Evolutionary conservation across 352 stramenopile species (phyloP), one percentile per base, ranked within the genome.

Genomic region (Phytophthora ramorum): DNA sequence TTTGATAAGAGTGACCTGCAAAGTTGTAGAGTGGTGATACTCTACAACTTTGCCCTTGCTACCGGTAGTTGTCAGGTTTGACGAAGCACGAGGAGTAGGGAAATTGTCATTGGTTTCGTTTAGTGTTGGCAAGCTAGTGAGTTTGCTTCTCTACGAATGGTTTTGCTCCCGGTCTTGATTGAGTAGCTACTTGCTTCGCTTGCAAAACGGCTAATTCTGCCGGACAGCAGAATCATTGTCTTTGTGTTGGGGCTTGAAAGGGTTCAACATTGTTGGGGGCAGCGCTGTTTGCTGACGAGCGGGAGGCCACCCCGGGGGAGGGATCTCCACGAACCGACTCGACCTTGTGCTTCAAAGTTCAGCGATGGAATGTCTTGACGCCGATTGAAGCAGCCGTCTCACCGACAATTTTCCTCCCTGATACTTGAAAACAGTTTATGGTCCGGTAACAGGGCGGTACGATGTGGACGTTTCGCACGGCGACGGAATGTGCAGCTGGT

Each of bases 401-500:
- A 22, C 37, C 40, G 26, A 53, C 46, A 30, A 2, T 19, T 63
- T 37, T 46, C 35, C 43, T 59, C 54, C 22, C 20, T 19, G 40
- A 17, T 24, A 46, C 32, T 67, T 46, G 34, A 43, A 35, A 66
- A 2, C 13, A 17, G 2, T 59, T 68, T 75, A 75, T 43, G 44
- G 55, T 30, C 40, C 49, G 32, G 34, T 34, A 47, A 45, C 67
- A 16, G 56, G n/a, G 19, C 50, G 55, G 41, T 75, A 75, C 26
- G 62, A 50, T 10, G 63, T 69, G 4, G 53, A 63, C 24, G 17
- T 47, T 26, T 78, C 70, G 28, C 49, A 44, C 16, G 65, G 65
- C 34, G 65, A 78, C 22, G 54, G 50, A 52, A 71, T 71, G 41
- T 78, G 65, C 14, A 75, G 45, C 40, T 75, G 65, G 16, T 78